Percentiles rank a stretch among this genome's conserved stretches.
Conservation (phyloP, 257 asterid genomes). For the Fraxinus quadrangulata region DNA sequence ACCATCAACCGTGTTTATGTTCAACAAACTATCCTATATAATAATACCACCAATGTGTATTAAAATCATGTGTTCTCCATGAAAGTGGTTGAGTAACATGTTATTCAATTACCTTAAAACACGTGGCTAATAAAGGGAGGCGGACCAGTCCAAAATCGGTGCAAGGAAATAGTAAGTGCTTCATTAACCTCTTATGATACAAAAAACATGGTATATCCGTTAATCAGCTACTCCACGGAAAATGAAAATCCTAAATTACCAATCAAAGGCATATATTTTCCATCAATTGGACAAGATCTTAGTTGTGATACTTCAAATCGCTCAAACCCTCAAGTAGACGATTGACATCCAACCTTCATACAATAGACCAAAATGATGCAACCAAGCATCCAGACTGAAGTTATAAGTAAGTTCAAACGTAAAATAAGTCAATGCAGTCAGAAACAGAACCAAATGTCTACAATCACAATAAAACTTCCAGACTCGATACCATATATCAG, state of each 20-base stretch:
- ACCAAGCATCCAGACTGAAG: not conserved
- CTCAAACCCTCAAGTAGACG: not conserved
- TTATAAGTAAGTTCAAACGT: not conserved
- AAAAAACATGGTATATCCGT: not conserved
- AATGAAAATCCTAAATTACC: not conserved
- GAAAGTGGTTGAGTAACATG: not conserved
- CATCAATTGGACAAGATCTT: not conserved
- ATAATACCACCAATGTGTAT: not conserved
- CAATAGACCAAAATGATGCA: not conserved
- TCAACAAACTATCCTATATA: not conserved
- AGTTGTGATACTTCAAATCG: not conserved
- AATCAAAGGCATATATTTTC: not conserved
- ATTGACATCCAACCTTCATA: not conserved
- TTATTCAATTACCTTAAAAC: constrained; percentile 4
- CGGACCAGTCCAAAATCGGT: not conserved
- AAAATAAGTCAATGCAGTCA: not conserved
- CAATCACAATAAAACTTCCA: not conserved
- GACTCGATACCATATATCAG: not conserved
- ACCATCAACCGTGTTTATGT: not conserved
- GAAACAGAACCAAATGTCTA: not conserved
- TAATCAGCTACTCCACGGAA: not conserved
- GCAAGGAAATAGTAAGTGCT: constrained; percentile 2
- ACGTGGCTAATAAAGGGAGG: not conserved
- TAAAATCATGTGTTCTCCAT: not conserved
- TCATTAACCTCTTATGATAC: not conserved